phyloP scores from a whole-genome alignment of 2,329 filamentous ascomycete genomes.

The Cladobotryum protrusum region DNA sequence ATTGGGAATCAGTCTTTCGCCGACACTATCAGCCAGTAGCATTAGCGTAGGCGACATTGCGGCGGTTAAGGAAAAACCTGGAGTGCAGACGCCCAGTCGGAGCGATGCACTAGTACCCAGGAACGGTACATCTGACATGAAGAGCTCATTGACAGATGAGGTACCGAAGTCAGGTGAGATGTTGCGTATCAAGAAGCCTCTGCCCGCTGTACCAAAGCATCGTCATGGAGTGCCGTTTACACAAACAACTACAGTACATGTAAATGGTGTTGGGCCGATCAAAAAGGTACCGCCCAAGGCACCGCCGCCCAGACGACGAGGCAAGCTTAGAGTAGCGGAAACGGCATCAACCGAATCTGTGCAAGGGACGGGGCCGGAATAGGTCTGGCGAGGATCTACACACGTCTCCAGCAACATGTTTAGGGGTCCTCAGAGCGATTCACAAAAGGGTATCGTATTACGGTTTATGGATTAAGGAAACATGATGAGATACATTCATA shows the following conservation, averaged over 20 bases:
- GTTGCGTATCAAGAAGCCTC: constrained; percentile 33
- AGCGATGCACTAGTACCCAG: constrained; percentile 18
- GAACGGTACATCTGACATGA: neutral
- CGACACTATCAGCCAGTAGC: constrained; percentile 60
- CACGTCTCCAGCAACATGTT: too few relatives aligned
- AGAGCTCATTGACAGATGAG: constrained; percentile 12
- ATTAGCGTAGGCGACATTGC: constrained; percentile 75
- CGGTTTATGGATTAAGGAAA: neutral
- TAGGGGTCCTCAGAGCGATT: neutral
- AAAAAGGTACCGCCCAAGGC: constrained; percentile 42
- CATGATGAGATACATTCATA: neutral
- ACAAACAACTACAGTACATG: constrained; percentile 24
- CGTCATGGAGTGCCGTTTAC: constrained; percentile 45
- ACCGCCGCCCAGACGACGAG: constrained; percentile 40
- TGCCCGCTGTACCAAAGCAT: constrained; percentile 52
- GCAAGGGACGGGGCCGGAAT: constrained; percentile 16
- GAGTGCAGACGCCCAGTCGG: constrained; percentile 72
- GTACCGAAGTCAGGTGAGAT: constrained; percentile 23
- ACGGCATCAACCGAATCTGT: constrained; percentile 23
- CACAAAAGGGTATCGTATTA: neutral
- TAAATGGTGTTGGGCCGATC: constrained; percentile 19
- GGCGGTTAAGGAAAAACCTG: constrained; percentile 73
- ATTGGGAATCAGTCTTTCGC: constrained; percentile 65
- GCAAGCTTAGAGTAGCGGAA: constrained; percentile 33
- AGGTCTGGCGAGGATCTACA: constrained; percentile 5